Evolutionary conservation across 169 alveolate species (phyloP).

Genomic region (Plasmodium ovale): DNA sequence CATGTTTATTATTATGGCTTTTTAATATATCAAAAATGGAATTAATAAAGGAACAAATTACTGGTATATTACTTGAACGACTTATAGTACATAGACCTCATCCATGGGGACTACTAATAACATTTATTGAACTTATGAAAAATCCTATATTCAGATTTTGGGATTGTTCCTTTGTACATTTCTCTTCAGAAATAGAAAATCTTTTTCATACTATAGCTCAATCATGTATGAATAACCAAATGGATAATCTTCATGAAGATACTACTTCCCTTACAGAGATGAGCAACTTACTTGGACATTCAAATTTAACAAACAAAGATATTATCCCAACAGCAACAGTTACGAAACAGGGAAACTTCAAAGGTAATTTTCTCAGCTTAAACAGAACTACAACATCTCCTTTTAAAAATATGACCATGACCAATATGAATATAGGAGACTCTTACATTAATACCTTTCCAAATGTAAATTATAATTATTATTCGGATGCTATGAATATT

Average conservation of each 20-base stretch:
- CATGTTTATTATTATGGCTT: constrained; percentile 89
- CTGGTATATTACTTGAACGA: constrained; percentile 94
- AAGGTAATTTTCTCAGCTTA: background rate
- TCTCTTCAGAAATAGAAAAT: constrained; percentile 83
- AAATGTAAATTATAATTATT: background rate
- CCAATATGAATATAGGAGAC: background rate
- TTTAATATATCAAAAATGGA: constrained; percentile 91
- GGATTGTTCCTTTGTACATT: constrained; percentile 82
- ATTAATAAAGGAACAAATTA: constrained; percentile 92
- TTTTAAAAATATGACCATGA: background rate
- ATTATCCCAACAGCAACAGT: too few relatives aligned
- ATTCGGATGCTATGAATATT: too few relatives aligned
- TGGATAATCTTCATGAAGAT: constrained; percentile 13
- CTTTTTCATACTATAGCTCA: constrained; percentile 82
- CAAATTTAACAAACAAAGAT: background rate
- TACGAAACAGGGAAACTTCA: too few relatives aligned
- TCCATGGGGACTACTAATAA: constrained; percentile 98
- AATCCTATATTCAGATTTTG: constrained; percentile 90
- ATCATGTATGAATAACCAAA: constrained; percentile 74
- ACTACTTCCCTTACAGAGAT: too few relatives aligned
- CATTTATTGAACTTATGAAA: constrained; percentile 94
- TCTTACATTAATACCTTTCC: background rate
- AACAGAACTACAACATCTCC: background rate
- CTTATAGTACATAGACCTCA: constrained; percentile 94
- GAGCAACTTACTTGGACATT: too few relatives aligned